These are phyloP conservation scores for Crithidia brevicula DNA, from an alignment of 208 protist species.

Conservation along the genomic window DNA sequence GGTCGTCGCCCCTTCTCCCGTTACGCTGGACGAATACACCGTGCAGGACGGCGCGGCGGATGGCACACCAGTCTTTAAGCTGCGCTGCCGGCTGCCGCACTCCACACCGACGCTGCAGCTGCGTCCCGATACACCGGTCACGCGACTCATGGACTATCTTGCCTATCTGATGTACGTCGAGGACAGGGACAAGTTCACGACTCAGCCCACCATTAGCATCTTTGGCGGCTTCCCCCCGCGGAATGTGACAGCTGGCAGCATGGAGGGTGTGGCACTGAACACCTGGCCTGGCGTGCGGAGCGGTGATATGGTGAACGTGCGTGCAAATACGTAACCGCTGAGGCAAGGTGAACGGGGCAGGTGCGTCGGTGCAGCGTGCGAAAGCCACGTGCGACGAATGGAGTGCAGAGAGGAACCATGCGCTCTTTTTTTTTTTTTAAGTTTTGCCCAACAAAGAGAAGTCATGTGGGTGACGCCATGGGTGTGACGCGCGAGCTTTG, in stretches of 20 bases:
- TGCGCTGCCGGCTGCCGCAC: constrained; percentile 70
- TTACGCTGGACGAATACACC: constrained; percentile 11
- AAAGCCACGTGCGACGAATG: no score
- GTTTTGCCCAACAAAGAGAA: no score
- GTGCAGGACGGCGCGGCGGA: constrained; percentile 10
- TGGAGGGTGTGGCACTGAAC: constrained; percentile 35
- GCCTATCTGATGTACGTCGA: constrained; percentile 58
- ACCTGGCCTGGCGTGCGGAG: constrained; percentile 53
- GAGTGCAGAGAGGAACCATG: no score
- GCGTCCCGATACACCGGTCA: constrained; percentile 55
- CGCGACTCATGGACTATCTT: constrained; percentile 58
- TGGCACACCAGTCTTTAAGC: constrained; percentile 34
- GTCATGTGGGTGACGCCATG: no score
- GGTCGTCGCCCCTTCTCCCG: constrained; percentile 15
- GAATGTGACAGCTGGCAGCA: constrained; percentile 33
- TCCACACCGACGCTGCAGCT: constrained; percentile 53
- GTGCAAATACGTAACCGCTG: constrained; percentile 30
- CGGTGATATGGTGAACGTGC: constrained; percentile 69
- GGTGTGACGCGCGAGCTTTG: no score
- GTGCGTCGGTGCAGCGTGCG: no score
- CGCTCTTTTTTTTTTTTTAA: no score
- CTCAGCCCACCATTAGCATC: constrained; percentile 40
- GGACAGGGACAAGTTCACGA: constrained; percentile 42
- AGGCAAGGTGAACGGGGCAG: no score
- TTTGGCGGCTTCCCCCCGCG: constrained; percentile 60